Evolutionary conservation across 345 rosid genomes (phyloP).

Genomic region (Melastoma malabathricum): DNA sequence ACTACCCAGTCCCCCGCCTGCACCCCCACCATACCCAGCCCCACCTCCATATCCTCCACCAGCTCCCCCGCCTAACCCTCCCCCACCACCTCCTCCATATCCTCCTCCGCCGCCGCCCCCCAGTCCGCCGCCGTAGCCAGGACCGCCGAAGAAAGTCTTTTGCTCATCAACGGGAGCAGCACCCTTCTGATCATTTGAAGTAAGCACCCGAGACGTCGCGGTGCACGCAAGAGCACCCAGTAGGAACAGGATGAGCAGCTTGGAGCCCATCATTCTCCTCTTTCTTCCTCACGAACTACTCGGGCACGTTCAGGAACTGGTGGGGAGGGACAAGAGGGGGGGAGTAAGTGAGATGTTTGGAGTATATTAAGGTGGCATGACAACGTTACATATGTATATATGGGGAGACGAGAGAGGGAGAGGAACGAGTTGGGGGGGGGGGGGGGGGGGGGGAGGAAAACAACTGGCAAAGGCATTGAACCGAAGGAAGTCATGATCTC

Average conservation of each 20-base stretch:
- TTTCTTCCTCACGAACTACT: no score
- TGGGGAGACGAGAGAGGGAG: not conserved
- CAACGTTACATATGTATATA: not conserved
- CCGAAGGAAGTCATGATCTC: constrained; percentile 17
- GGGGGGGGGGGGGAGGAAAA: not conserved
- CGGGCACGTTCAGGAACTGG: no score
- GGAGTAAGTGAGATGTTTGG: no score
- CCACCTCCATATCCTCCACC: constrained; percentile 12
- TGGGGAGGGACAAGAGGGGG: no score
- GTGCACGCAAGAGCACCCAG: constrained; percentile 22
- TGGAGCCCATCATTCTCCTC: constrained; percentile 9
- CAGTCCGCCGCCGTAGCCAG: constrained; percentile 10
- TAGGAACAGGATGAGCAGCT: constrained; percentile 21
- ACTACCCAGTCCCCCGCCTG: constrained; percentile 20
- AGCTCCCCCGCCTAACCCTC: constrained; percentile 14
- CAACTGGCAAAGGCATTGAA: constrained; percentile 5
- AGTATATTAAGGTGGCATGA: no score
- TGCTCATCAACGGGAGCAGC: constrained; percentile 17
- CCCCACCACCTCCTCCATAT: constrained; percentile 12
- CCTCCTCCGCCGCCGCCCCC: constrained; percentile 10
- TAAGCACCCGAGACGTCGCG: constrained; percentile 22
- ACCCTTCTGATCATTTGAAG: constrained; percentile 10
- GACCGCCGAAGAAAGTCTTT: constrained; percentile 21
- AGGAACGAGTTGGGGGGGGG: not conserved
- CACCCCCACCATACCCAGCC: constrained; percentile 10